A percentile compares a stretch with the other conserved stretches of the same genome.
These are phyloP conservation scores for Jacaranda copaia DNA, from an alignment of 257 asterid genomes.

Conservation along the genomic window DNA sequence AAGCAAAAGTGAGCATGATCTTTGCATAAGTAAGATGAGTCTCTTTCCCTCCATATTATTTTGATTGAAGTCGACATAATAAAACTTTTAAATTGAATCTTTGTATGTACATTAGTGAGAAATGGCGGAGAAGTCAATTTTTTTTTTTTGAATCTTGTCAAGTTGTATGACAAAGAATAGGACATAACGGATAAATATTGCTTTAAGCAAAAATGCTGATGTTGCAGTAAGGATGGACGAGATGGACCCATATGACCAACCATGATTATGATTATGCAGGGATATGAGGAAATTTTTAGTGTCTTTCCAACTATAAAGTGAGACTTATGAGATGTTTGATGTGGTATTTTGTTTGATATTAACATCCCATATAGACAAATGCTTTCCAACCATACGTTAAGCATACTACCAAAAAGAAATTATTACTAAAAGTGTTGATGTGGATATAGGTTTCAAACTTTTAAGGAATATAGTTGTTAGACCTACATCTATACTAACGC, in stretches of 20 bases:
- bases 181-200: background rate
- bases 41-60: too few relatives aligned
- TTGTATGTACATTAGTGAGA: background rate
- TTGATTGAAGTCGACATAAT: background rate
- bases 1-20: background rate
- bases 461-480: too few relatives aligned
- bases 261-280: background rate
- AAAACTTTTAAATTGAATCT: background rate
- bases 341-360: too few relatives aligned
- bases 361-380: too few relatives aligned
- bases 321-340: too few relatives aligned
- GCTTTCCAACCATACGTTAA: too few relatives aligned
- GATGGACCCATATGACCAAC: background rate
- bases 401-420: too few relatives aligned
- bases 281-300: background rate
- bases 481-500: too few relatives aligned
- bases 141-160: background rate
- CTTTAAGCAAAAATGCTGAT: background rate
- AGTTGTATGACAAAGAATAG: background rate
- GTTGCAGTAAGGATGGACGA: background rate
- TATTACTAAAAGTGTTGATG: too few relatives aligned
- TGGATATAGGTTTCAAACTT: too few relatives aligned
- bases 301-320: too few relatives aligned
- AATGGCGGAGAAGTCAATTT: background rate
- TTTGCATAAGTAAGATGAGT: background rate